These are phyloP conservation scores for Lepidium didymum DNA, from an alignment of 345 rosid species.

Conservation along the genomic window DNA sequence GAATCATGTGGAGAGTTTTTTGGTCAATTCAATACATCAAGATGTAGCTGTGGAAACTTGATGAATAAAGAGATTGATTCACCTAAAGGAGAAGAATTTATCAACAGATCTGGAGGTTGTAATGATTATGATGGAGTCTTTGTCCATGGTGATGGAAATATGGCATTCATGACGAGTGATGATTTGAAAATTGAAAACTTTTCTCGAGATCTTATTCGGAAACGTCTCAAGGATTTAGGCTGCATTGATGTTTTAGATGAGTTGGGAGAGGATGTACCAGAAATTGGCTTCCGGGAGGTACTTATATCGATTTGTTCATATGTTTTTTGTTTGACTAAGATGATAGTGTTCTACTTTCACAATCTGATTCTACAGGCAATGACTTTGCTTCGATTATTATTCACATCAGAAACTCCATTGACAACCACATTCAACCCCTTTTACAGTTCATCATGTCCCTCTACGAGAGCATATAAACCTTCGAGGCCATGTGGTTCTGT, in stretches of 20 bases:
- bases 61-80: not conserved
- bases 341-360: not conserved
- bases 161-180: not conserved
- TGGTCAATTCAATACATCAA: conserved; percentile 1
- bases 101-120: not conserved
- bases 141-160: conserved; percentile 4
- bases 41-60: conserved; percentile 4
- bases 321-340: not conserved
- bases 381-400: not conserved
- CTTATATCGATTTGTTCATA: no score
- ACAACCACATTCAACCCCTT: not conserved
- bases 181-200: not conserved
- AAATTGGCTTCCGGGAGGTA: not conserved
- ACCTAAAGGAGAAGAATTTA: not conserved
- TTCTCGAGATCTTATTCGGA: not conserved
- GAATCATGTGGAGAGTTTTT: not conserved
- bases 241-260: not conserved
- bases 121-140: not conserved
- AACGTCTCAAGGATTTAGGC: not conserved
- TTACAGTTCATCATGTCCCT: not conserved
- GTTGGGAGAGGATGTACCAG: not conserved
- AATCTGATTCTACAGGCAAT: not conserved
- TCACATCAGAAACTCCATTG: conserved; percentile 9
- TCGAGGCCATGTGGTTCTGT: not conserved
- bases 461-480: not conserved